Conservation (phyloP, 2,329 filamentous ascomycete species). For the Colletotrichum sp. region DNA sequence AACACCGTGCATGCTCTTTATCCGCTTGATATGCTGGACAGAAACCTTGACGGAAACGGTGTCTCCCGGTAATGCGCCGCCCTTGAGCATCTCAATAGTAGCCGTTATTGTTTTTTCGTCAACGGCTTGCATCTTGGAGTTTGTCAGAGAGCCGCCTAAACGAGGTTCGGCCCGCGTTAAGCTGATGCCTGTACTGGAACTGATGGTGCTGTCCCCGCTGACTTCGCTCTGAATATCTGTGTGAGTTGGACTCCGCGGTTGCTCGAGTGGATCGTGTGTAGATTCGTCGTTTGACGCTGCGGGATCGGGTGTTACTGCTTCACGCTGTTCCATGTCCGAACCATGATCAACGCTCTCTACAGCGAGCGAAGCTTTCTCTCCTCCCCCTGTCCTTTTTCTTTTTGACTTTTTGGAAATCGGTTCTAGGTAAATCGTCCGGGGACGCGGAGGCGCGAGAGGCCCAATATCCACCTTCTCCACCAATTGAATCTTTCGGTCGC, state of each 20-base stretch:
- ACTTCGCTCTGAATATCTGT: slow-evolving; percentile 70
- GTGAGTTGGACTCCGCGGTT: slow-evolving; percentile 47
- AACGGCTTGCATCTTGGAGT: slow-evolving; percentile 47
- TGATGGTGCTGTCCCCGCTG: slow-evolving; percentile 73
- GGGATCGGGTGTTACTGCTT: slow-evolving; percentile 39
- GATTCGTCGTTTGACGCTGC: slow-evolving; percentile 45
- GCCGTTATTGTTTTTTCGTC: slow-evolving; percentile 83
- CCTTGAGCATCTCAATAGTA: slow-evolving; percentile 80
- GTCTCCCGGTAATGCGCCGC: slow-evolving; percentile 87
- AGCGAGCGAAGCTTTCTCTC: slow-evolving; percentile 45
- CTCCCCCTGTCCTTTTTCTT: slow-evolving; percentile 60
- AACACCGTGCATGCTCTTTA: slow-evolving; percentile 91
- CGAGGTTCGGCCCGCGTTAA: slow-evolving; percentile 30
- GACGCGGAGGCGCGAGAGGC: slow-evolving; percentile 73
- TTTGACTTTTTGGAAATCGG: slow-evolving; percentile 77
- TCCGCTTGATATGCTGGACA: slow-evolving; percentile 85
- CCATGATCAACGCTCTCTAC: slow-evolving; percentile 43
- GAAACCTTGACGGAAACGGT: slow-evolving; percentile 79
- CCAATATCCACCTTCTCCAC: slow-evolving; percentile 87
- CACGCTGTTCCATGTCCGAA: slow-evolving; percentile 30
- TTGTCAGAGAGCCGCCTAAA: slow-evolving; percentile 42
- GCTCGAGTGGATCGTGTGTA: slow-evolving; percentile 36
- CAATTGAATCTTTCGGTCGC: slow-evolving; percentile 81
- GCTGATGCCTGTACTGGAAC: slow-evolving; percentile 68
- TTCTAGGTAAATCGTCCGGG: slow-evolving; percentile 85